Base-by-base conservation (phyloP, 805 yeast species). In the Saturnispora dispora region DNA sequence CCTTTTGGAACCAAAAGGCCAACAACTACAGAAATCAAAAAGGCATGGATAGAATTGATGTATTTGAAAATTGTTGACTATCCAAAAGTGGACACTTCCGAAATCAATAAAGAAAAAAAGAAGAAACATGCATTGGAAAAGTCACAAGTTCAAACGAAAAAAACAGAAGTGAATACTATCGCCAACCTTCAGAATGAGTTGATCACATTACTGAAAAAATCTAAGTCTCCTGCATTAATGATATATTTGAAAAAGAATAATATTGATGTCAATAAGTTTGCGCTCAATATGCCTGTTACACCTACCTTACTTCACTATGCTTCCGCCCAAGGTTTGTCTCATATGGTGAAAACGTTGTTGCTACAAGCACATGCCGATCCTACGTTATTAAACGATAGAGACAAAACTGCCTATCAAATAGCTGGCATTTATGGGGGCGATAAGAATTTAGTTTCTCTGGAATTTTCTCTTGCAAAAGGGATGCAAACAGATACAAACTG, bases 1-100 rank as follows among this genome's bases (percentile, higher is more conserved):
- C 99, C 99, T 1, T 89, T 93, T 68, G 83, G 96, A 0, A 91
- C 99, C 0, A 79, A 79, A 51, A 75, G 96, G 57, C 95, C 98
- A 1, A 90, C 96, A 0, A 74, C 84, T 0, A 69, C 78, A 2
- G 98, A 90, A 63, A 69, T 93, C 58, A 86, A 82, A 60, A 76
- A 81, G 46, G 88, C 95, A 0, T 93, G 98, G 98, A 73, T 78
- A 27, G 83, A 83, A 57, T 70, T 93, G 52, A 72, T 89, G 0
- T 80, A 83, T 57, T 67, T 87, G 57, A 69, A 72, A 39, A 63
- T 79, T 1, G 65, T 76, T 6, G 77, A 78, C 9, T 66, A 74
- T n/a, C 91, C 95, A 1, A 69, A 73, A 56, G 66, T 72, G 3
- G 69, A 73, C 45, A 60, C 53, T 22, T 56, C 56, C 20, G 54